Conservation (phyloP, 2,329 filamentous ascomycete genomes). For the Rhynchosporium agropyri region DNA sequence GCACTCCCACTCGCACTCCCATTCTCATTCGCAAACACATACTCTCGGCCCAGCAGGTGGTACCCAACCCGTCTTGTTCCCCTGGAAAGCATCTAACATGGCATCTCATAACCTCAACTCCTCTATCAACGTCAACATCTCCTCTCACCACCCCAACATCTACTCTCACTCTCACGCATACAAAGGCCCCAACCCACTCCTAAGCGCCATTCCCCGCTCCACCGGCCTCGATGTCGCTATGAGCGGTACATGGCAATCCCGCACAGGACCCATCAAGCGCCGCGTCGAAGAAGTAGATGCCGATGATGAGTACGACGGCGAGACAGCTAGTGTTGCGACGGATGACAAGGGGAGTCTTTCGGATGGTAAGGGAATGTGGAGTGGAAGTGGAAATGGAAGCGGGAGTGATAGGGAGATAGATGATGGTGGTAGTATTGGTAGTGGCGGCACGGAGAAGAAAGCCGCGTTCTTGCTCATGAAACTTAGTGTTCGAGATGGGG, state of each 20-base stretch:
- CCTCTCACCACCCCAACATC: neutral
- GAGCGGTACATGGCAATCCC: neutral
- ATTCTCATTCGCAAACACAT: slow-evolving; percentile 25
- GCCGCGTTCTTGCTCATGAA: slow-evolving; percentile 53
- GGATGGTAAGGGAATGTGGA: neutral
- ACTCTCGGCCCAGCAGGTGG: neutral
- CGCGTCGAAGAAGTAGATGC: slow-evolving; percentile 33
- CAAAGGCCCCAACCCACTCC: slow-evolving; percentile 45
- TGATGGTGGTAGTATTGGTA: slow-evolving; percentile 20
- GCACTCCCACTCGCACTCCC: neutral
- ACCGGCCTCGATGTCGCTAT: slow-evolving; percentile 26
- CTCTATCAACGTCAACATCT: slow-evolving; percentile 28
- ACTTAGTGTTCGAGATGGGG: slow-evolving; percentile 46
- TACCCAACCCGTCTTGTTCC: neutral
- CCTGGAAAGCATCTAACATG: slow-evolving; percentile 41
- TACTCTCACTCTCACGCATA: neutral
- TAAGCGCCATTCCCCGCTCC: slow-evolving; percentile 51
- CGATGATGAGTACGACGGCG: slow-evolving; percentile 39
- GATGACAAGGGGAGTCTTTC: slow-evolving; percentile 29
- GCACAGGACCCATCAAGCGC: slow-evolving; percentile 27
- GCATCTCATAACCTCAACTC: slow-evolving; percentile 32
- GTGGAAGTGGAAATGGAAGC: neutral
- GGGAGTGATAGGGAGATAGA: slow-evolving; percentile 26
- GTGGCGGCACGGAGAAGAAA: slow-evolving; percentile 46
- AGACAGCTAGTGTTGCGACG: slow-evolving; percentile 27